Evolutionary conservation across 2,329 filamentous ascomycete genomes (phyloP), one percentile per base, ranked within the genome.

Genomic region (Fusarium coffeatum): DNA sequence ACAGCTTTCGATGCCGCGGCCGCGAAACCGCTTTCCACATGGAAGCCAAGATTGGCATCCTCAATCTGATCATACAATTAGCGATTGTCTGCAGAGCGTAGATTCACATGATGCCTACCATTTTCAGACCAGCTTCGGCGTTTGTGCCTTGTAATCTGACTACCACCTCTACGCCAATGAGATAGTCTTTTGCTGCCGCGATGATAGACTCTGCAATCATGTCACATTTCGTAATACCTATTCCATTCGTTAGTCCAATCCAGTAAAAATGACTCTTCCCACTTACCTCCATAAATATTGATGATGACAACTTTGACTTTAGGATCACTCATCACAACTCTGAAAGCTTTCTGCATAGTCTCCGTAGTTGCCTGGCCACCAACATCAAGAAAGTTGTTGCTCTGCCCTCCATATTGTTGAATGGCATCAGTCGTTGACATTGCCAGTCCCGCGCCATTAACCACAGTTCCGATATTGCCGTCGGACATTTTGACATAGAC

Each of bases 361-460:
- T 91, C 89, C 30, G 88, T 88, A 0, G 93, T 97, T 0, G 94
- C 94, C 78, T 97, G 96, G 37, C 94, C 94, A 28, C 94, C 94
- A 0, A 93, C 97, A 78, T 97, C 94, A 57, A 97, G 85, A 78
- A 97, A 97, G 74, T 97, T 97, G 13, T 93, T 89, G 25, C 90
- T 90, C 34, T 84, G 80, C 3, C 92, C 92, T 11, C 90, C 90
- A 57, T 88, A 87, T 15, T 88, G 81, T 4, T 87, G 84, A 3
- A 97, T 87, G 0, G 92, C 91, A 77, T 97, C 94, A 64, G 94
- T 89, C 0, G 93, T 97, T 77, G 96, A 96, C 92, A 97, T 96
- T 1, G 93, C 93, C 2, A 97, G 86, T 1, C 94, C 94, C 0
- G 94, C 94, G 45, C 94, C 93, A 76, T 97, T 97, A 69, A 97